Evolutionary conservation across 2,329 filamentous ascomycete genomes (phyloP).

Genomic region (Fusarium proliferatum): DNA sequence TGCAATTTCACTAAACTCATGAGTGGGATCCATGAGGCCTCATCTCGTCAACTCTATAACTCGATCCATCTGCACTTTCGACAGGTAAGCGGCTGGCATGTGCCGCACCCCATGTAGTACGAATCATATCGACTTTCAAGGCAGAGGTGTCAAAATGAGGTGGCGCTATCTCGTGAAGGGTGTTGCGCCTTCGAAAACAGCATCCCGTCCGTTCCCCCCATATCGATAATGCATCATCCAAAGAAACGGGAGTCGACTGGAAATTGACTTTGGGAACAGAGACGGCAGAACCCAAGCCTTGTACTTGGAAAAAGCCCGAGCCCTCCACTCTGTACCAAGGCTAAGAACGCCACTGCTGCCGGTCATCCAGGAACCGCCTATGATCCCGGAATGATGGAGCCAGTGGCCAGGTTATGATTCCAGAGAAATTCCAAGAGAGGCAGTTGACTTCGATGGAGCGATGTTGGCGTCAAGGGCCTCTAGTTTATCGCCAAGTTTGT

Average conservation of each 20-base stretch:
- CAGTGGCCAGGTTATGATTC: slow-evolving; percentile 14
- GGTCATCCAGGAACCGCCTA: slow-evolving; percentile 21
- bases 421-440: slow-evolving; percentile 21
- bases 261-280: neutral
- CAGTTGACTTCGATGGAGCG: slow-evolving; percentile 14
- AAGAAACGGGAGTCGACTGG: neutral
- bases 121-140: neutral
- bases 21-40: neutral
- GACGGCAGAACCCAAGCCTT: neutral
- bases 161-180: slow-evolving; percentile 2
- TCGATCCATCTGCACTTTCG: neutral
- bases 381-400: slow-evolving; percentile 15
- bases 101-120: neutral
- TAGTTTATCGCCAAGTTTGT: neutral
- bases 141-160: slow-evolving; percentile 1
- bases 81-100: neutral
- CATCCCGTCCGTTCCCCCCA: neutral
- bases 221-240: neutral
- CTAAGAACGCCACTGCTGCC: slow-evolving; percentile 32
- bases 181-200: slow-evolving; percentile 16
- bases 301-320: slow-evolving; percentile 6
- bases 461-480: neutral
- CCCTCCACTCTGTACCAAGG: neutral
- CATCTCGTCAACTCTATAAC: slow-evolving; percentile 4
- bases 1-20: slow-evolving; percentile 4